A percentile compares a stretch with the other conserved stretches of the same genome.
These are phyloP conservation scores for Rhodotorula glutinis DNA, from an alignment of 1,284 basidiomycete genomes.

Conservation along the genomic window DNA sequence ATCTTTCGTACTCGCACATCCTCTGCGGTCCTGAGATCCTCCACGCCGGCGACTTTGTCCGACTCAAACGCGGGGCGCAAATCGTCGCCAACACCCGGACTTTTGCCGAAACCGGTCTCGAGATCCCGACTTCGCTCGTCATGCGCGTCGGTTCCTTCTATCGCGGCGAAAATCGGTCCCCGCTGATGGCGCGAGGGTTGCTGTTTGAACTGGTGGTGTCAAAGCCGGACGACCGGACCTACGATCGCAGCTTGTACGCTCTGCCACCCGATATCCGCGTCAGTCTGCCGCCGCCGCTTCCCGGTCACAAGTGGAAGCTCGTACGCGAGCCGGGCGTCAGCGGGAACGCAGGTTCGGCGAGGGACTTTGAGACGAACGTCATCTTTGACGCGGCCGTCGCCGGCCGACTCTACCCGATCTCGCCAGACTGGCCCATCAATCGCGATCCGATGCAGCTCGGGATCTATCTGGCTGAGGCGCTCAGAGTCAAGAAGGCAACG, in stretches of 20 bases:
- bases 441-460: background rate
- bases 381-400: slow-evolving; percentile 18
- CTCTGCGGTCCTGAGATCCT: slow-evolving; percentile 31
- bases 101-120: background rate
- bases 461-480: background rate
- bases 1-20: slow-evolving; percentile 26
- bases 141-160: slow-evolving; percentile 20
- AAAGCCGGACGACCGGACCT: background rate
- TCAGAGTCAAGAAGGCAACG: background rate
- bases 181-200: slow-evolving; percentile 25
- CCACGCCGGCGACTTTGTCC: slow-evolving; percentile 30
- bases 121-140: slow-evolving; percentile 23
- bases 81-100: slow-evolving; percentile 1
- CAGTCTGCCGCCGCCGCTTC: slow-evolving; percentile 20
- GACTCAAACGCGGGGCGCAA: slow-evolving; percentile 23
- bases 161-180: slow-evolving; percentile 11
- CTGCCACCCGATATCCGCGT: background rate
- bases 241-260: background rate
- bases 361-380: slow-evolving; percentile 15
- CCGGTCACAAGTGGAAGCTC: slow-evolving; percentile 26
- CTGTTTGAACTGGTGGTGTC: slow-evolving; percentile 29
- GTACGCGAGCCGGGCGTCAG: slow-evolving; percentile 4
- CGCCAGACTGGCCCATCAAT: background rate
- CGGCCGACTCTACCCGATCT: slow-evolving; percentile 26
- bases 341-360: background rate